phyloP scores from a whole-genome alignment of 441 rosid species.

The Croton setiger region DNA sequence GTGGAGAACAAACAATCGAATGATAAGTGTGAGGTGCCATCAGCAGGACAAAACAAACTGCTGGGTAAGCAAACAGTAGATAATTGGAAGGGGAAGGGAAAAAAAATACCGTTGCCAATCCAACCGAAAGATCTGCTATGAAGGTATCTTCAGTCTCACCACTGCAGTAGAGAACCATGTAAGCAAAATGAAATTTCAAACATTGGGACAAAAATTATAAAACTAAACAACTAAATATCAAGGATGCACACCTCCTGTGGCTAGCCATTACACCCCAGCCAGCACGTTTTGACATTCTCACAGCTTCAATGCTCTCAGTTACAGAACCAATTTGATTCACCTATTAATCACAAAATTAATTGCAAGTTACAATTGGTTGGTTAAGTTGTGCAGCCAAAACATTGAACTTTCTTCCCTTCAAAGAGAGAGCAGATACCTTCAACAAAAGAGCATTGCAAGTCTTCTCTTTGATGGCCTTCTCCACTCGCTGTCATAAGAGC shows the following conservation, averaged over 20 bases:
- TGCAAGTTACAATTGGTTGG: too few species aligned
- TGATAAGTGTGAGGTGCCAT: too few species aligned
- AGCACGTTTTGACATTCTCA: slow-evolving; percentile 88
- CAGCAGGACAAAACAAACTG: too few species aligned
- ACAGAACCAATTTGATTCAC: slow-evolving; percentile 98
- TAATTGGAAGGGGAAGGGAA: slow-evolving; percentile 1
- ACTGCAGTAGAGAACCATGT: slow-evolving; percentile 40
- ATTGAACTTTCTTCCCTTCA: too few species aligned
- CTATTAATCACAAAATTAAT: slow-evolving; percentile 21
- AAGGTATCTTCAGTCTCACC: slow-evolving; percentile 99
- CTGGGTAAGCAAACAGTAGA: neutral
- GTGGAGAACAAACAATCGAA: neutral
- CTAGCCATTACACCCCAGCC: slow-evolving; percentile 99
- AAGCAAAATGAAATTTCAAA: too few species aligned
- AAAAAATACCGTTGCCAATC: slow-evolving; percentile 78
- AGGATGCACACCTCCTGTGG: slow-evolving; percentile 28
- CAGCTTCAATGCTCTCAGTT: slow-evolving; percentile 97
- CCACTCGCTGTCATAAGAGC: slow-evolving; percentile 60
- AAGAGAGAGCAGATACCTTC: slow-evolving; percentile 42
- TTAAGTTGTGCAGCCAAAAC: too few species aligned
- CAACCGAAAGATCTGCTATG: slow-evolving; percentile 91
- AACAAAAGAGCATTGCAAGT: slow-evolving; percentile 97
- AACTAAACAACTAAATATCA: too few species aligned
- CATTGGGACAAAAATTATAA: too few species aligned
- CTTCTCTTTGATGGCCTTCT: slow-evolving; percentile 79